Conservation (phyloP, 2,329 filamentous ascomycete species). For the Sclerotinia spermophila region DNA sequence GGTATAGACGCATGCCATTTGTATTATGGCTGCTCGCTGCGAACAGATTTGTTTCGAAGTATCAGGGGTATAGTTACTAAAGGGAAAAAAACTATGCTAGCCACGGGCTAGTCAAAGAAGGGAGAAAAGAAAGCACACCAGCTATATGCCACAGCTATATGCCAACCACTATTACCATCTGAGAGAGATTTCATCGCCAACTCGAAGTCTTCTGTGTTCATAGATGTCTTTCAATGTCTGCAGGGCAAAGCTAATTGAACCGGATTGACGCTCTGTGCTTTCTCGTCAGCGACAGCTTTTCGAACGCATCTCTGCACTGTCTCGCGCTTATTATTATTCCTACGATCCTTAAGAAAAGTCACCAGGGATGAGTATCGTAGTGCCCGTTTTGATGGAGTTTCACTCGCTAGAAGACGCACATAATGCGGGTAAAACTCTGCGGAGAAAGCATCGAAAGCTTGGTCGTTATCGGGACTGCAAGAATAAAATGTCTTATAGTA, state of each 20-base stretch:
- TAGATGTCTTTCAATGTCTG: neutral
- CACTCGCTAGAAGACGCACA: neutral
- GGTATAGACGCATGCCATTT: neutral
- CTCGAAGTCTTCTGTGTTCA: neutral
- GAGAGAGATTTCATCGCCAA: neutral
- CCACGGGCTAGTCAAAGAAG: too few species aligned
- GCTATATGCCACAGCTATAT: neutral
- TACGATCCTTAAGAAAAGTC: neutral
- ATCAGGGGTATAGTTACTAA: too few species aligned
- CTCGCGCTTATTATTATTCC: neutral
- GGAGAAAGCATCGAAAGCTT: neutral
- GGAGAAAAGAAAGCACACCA: neutral
- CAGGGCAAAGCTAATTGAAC: too few species aligned
- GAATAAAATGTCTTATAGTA: neutral
- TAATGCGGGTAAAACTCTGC: neutral
- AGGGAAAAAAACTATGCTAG: too few species aligned
- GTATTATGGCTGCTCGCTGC: neutral
- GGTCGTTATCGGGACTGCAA: neutral
- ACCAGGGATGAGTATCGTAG: neutral
- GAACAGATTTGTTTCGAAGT: neutral
- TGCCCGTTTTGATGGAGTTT: rapidly evolving
- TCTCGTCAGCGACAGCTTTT: neutral
- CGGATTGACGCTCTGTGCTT: neutral
- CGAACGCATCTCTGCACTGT: neutral
- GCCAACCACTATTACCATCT: neutral